Evolutionary conservation across 805 yeast species (phyloP), one percentile per base, ranked within the genome.

Genomic region (Candida lessepsii): DNA sequence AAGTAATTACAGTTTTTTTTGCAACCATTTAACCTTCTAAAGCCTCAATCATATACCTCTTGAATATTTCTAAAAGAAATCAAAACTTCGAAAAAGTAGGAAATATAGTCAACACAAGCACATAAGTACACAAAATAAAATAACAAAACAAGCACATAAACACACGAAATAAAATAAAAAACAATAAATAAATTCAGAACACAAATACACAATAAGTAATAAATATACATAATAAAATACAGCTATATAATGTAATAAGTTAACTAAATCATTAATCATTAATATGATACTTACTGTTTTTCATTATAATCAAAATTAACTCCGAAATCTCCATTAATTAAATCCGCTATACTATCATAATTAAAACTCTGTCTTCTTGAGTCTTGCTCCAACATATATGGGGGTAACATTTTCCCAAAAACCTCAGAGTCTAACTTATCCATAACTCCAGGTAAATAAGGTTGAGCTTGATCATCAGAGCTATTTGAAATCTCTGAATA

Each of bases 371-470:
- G 29, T 34, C 42, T 39, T 34, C 42, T 18, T 3, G 21, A 14
- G 14, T 39, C 38, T 33, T 34, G 38, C 10, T 29, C 54, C 40
- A 65, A 70, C 95, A 86, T 86, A 56, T 85, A 86, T 3, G 95
- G 93, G 2, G 96, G 96, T 35, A 86, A 56, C 47, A 84, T 81
- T 28, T 86, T 66, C 1, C 96, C 96, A 67, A 88, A 88, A 14
- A 88, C 73, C 54, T 86, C 90, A 54, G 86, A 78, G 57, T 88
- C 96, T 34, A 88, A 61, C 49, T 83, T 85, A 57, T 88, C 96
- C 71, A 88, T 83, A 30, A 86, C 82, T 4, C 95, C 93, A 1
- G 93, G 87, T 45, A 85, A 72, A 51, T 86, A 85, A 4, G 39
- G 37, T 17, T 30, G 40, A n/a, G 35, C 23, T 26, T 41, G 40